Percentiles rank a stretch among this genome's conserved stretches.
phyloP scores from a whole-genome alignment of 176 grass and related monocot species.

The Stipa capillata region DNA sequence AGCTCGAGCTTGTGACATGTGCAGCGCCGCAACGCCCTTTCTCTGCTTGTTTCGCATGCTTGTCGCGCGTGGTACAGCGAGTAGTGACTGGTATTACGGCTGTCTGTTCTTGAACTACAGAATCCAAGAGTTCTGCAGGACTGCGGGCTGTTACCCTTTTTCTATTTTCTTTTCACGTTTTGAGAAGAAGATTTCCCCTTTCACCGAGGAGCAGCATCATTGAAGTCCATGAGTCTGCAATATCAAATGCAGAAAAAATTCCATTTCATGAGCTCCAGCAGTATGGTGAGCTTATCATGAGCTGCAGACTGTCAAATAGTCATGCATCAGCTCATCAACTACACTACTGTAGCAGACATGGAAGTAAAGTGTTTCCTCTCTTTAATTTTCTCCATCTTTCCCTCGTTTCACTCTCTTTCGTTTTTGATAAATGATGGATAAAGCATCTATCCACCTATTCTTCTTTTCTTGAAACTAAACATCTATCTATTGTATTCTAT shows the following conservation, averaged over 20 bases:
- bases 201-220: neutral
- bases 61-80: conserved; percentile 9
- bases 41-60: conserved; percentile 2
- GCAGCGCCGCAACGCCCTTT: too few species aligned
- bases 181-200: neutral
- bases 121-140: neutral
- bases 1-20: neutral
- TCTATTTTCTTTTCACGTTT: neutral
- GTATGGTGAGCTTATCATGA: conserved; percentile 1
- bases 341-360: neutral
- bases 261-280: neutral
- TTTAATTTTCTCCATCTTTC: neutral
- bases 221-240: neutral
- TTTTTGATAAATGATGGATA: neutral
- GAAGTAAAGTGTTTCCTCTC: neutral
- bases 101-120: neutral
- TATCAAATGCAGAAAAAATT: neutral
- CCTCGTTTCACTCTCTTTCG: neutral
- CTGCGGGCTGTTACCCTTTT: neutral
- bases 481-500: too few species aligned
- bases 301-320: neutral
- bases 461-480: too few species aligned
- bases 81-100: conserved; percentile 1
- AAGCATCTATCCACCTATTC: too few species aligned
- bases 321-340: neutral